phyloP scores from a whole-genome alignment of 805 yeast species.

The Kluyveromyces starmeri region DNA sequence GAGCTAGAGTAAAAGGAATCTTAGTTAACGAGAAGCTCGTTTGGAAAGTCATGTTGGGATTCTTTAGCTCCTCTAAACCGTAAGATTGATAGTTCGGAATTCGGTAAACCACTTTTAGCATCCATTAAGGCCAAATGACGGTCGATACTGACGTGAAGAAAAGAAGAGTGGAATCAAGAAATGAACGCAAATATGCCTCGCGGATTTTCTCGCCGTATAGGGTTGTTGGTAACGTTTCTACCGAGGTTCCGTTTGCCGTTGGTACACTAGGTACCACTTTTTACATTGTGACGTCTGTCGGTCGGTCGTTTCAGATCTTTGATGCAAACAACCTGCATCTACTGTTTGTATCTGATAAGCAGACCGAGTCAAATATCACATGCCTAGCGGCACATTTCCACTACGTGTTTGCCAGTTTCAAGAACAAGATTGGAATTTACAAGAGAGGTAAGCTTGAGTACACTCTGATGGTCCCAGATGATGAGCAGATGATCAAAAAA shows the following conservation, averaged over 20 bases:
- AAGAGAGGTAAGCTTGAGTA: slow-evolving; percentile 64
- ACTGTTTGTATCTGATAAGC: slow-evolving; percentile 75
- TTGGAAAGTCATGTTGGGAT: too few relatives aligned
- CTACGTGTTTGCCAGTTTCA: slow-evolving; percentile 70
- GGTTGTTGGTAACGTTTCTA: slow-evolving; percentile 85
- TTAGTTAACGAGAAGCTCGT: too few relatives aligned
- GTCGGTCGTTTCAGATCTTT: slow-evolving; percentile 81
- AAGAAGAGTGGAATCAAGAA: slow-evolving; percentile 6
- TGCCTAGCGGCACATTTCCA: slow-evolving; percentile 76
- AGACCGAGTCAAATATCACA: slow-evolving; percentile 62
- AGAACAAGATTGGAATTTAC: slow-evolving; percentile 63
- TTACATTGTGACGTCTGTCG: slow-evolving; percentile 83
- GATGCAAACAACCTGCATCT: slow-evolving; percentile 83
- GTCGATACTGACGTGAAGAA: slow-evolving; percentile 7
- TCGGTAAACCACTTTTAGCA: too few relatives aligned
- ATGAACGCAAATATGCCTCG: slow-evolving; percentile 28
- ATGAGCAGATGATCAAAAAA: slow-evolving; percentile 35
- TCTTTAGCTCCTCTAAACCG: too few relatives aligned
- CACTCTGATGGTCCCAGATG: slow-evolving; percentile 28
- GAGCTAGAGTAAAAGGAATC: too few relatives aligned
- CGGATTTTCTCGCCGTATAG: slow-evolving; percentile 79
- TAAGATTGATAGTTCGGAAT: too few relatives aligned
- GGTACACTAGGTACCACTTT: slow-evolving; percentile 85
- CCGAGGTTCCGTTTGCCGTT: slow-evolving; percentile 74
- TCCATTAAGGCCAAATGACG: too few relatives aligned